Base-by-base conservation (phyloP, 306 rosid species). In the Heteromeles arbutifolia region DNA sequence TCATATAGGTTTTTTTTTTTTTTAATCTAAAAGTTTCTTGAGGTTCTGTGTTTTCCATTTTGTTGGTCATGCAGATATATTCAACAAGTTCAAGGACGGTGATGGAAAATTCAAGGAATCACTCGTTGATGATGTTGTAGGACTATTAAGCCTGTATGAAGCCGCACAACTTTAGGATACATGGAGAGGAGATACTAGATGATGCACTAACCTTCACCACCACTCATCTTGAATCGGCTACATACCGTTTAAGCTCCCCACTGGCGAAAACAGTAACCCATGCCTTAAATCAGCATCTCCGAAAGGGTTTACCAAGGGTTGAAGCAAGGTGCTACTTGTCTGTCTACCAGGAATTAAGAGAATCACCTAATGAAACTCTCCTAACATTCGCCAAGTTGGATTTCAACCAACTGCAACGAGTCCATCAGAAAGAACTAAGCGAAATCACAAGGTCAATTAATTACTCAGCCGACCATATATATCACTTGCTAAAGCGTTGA, bases 111-210 rank as follows among this genome's bases (percentile, higher is more conserved):
- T 87, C 34, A 69, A 59, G 63, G 80, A 80, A 39, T 22, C 43
- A 1, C 7, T 82, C 0, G 53, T 17, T 1, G 10, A n/a, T n/a
- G n/a, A n/a, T n/a, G n/a, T n/a, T n/a, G n/a, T n/a, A n/a, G n/a
- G n/a, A n/a, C n/a, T n/a, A n/a, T n/a, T n/a, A n/a, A n/a, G 82
- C 37, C 79, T 88, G 29, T 86, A 85, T 25, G 88, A 88, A 82
- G 89, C 89, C 0, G 3, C 89, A 37, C 76, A n/a, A 81, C 29
- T 14, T 78, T 0, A 70, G 81, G 72, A 17, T 70, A n/a, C 90
- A 82, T 17, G 85, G 86, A 73, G 89, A 87, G 57, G 76, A 74
- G 5, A 74, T 87, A 25, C 82, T 85, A 15, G 89, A 87, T 37
- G 86, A 83, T 63, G 91, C 91, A 0, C 29, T 87, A 10, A 77